phyloP scores from a whole-genome alignment of 2,329 filamentous ascomycete genomes.

The Tolypocladium capitatum region DNA sequence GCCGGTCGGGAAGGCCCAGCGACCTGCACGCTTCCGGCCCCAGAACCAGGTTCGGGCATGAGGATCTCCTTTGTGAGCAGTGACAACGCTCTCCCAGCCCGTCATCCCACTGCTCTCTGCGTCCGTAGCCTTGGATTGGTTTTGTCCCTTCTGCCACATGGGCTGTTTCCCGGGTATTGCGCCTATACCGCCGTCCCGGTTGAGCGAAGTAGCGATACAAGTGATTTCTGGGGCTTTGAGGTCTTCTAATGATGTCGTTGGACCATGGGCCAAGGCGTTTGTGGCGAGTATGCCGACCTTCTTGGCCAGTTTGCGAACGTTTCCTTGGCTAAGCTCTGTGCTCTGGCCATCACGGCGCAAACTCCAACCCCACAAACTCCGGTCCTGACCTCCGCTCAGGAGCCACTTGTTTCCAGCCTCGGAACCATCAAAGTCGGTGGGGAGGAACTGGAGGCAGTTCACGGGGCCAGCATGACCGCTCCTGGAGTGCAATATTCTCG shows the following conservation, averaged over 20 bases:
- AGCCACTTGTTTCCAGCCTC: conserved; percentile 90
- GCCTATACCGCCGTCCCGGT: conserved; percentile 89
- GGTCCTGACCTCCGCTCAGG: conserved; percentile 75
- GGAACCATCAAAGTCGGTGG: conserved; percentile 76
- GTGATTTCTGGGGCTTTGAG: conserved; percentile 88
- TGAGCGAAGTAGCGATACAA: conserved; percentile 79
- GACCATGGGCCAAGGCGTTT: conserved; percentile 42
- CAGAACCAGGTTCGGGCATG: conserved; percentile 95
- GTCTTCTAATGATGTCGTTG: conserved; percentile 53
- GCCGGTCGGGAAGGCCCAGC: conserved; percentile 82
- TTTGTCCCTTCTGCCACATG: conserved; percentile 70
- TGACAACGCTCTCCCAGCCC: conserved; percentile 95
- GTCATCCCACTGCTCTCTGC: conserved; percentile 64
- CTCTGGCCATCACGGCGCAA: conserved; percentile 88
- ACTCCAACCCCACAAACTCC: conserved; percentile 94
- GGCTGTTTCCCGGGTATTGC: conserved; percentile 63
- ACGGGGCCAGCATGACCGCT: conserved; percentile 84
- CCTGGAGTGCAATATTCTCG: conserved; percentile 71
- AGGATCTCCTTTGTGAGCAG: conserved; percentile 74
- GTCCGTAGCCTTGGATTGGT: conserved; percentile 48
- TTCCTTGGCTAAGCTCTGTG: conserved; percentile 83
- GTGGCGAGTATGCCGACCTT: conserved; percentile 62
- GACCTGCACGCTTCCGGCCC: conserved; percentile 82
- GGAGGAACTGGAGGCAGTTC: conserved; percentile 71
- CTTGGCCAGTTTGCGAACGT: conserved; percentile 76